Evolutionary conservation across 768 basidiomycete genomes (phyloP).

Genomic region (Coprinopsis sp.): DNA sequence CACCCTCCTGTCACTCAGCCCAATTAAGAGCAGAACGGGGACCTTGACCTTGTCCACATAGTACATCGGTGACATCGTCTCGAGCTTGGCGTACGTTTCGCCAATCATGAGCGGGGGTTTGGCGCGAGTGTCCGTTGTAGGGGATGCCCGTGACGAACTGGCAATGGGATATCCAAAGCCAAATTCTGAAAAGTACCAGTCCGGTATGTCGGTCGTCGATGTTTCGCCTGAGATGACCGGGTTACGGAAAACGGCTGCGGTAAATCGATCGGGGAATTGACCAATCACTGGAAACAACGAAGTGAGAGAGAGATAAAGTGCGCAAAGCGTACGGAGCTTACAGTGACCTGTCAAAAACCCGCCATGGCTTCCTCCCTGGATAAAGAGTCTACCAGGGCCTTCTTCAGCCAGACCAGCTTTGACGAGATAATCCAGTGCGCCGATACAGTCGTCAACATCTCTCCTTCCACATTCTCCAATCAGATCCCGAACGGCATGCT

Average conservation of each 20-base stretch:
- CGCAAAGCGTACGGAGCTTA: conserved; percentile 26
- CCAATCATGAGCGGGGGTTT: conserved; percentile 37
- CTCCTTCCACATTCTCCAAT: conserved; percentile 57
- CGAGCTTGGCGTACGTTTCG: conserved; percentile 38
- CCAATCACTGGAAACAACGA: conserved; percentile 46
- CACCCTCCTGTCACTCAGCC: conserved; percentile 57
- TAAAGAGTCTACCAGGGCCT: conserved; percentile 47
- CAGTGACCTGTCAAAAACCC: conserved; percentile 60
- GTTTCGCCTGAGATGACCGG: conserved; percentile 66
- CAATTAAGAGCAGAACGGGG: conserved; percentile 56
- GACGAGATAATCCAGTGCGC: conserved; percentile 47
- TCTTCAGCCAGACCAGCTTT: conserved; percentile 42
- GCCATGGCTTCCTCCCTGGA: conserved; percentile 68
- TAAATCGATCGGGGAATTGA: conserved; percentile 56
- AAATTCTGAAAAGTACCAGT: conserved; percentile 57
- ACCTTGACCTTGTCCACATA: conserved; percentile 45
- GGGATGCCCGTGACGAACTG: conserved; percentile 23
- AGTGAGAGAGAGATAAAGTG: neutral
- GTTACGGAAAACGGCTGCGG: conserved; percentile 60
- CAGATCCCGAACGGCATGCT: conserved; percentile 50
- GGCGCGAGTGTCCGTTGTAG: neutral
- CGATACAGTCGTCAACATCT: conserved; percentile 64
- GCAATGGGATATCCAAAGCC: conserved; percentile 40
- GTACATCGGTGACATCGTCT: conserved; percentile 51
- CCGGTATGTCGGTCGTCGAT: conserved; percentile 58